Evolutionary conservation across 2,329 filamentous ascomycete genomes (phyloP), one percentile per base, ranked within the genome.

Genomic region (Fonsecaea pedrosoi): DNA sequence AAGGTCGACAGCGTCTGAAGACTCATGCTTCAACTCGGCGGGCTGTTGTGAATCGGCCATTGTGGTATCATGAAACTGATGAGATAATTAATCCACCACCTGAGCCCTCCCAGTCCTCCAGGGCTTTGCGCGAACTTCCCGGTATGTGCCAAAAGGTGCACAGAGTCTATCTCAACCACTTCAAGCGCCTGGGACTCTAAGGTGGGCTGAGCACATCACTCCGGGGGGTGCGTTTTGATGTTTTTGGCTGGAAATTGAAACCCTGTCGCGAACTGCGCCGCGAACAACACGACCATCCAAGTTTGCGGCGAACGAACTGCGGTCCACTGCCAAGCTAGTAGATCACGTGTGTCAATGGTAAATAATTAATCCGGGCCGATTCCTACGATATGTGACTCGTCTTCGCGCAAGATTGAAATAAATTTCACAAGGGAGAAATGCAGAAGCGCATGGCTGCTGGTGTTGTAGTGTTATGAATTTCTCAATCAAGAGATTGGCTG

Each of bases 11-110:
- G 54, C 42, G 37, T 69, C 67, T 21, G 67, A 66, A 56, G 55
- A 18, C 61, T 69, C 67, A 6, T 69, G 67, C 60, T 69, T 69
- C 60, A 69, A 55, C 35, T 62, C 64, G 8, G 64, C 40, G 15
- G 67, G 60, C 12, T 54, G 30, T 50, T 60, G 34, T 35, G 58
- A 57, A 40, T 69, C 56, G 35, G 53, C 50, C 66, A 69, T 69
- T 35, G 35, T 57, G 54, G 25, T 54, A 42, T 62, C 42, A n/a
- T 54, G 45, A 40, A 54, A 50, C 42, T 25, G 35, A 15, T 54
- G 54, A 7, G 18, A 45, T 45, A 7, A 45, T 45, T 18, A 60
- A 21, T 54, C 34, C 30, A 38, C 25, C 32, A 54, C 45, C 10
- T 18, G 10, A 53, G 48, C 45, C 59, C 34, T 40, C 15, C 34